phyloP scores from a whole-genome alignment of 2,329 filamentous ascomycete species.

The Colletotrichum cuscutae region DNA sequence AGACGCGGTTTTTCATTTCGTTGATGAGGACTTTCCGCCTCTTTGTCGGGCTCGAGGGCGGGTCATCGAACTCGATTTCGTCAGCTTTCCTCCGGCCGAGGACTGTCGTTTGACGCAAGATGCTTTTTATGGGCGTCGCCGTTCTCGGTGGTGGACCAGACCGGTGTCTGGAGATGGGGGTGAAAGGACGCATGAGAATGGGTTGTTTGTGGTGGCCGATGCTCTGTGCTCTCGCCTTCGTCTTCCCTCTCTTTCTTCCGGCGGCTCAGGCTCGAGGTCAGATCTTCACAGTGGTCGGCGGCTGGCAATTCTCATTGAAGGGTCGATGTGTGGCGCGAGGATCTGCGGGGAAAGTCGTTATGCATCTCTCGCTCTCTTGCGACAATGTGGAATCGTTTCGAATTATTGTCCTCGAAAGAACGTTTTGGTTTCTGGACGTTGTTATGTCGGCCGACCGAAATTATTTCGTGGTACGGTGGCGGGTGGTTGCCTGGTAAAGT shows the following conservation, averaged over 20 bases:
- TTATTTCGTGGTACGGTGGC: conserved; percentile 6
- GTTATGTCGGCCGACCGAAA: conserved; percentile 5
- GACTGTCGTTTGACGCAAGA: conserved; percentile 57
- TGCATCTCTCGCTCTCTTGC: conserved; percentile 37
- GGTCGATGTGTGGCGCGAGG: conserved; percentile 38
- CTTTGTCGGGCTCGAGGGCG: conserved; percentile 58
- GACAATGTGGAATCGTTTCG: not conserved
- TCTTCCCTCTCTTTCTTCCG: not conserved
- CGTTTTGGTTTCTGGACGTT: not conserved
- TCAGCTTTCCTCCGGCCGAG: conserved; percentile 57
- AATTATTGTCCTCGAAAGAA: not conserved
- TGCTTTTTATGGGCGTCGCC: conserved; percentile 61
- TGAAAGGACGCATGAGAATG: conserved; percentile 47
- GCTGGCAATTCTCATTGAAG: conserved; percentile 39
- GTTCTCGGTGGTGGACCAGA: conserved; percentile 46
- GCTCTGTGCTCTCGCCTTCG: not conserved
- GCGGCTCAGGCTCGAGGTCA: conserved; percentile 11
- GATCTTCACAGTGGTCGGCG: conserved; percentile 13
- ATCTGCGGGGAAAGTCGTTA: conserved; percentile 28
- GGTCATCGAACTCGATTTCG: conserved; percentile 52
- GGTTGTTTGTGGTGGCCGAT: conserved; percentile 6
- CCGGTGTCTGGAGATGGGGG: conserved; percentile 46
- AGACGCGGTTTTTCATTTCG: conserved; percentile 65
- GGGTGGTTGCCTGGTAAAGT: conserved; percentile 27
- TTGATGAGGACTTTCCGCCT: conserved; percentile 69